Evolutionary conservation across 495 filamentous ascomycete genomes (phyloP).

Genomic region (Tuber indicum): DNA sequence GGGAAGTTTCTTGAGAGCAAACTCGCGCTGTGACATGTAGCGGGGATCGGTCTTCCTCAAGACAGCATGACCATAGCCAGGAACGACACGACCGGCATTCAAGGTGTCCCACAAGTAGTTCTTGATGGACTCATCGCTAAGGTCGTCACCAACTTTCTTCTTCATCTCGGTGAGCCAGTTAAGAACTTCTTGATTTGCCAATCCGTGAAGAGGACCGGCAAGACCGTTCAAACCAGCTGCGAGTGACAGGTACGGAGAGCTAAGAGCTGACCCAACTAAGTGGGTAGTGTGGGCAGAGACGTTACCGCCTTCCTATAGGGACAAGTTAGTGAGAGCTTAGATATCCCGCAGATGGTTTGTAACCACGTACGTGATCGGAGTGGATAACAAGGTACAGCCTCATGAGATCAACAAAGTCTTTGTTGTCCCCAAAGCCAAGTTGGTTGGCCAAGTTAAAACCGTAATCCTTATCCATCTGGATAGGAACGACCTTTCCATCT

Average conservation of each 20-base stretch:
- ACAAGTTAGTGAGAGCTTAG: conserved; percentile 22
- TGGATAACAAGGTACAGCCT: conserved; percentile 98
- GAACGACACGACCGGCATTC: conserved; percentile 90
- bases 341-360: conserved; percentile 1
- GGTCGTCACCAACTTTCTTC: conserved; percentile 83
- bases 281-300: conserved; percentile 97
- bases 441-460: conserved; percentile 97
- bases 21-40: conserved; percentile 94
- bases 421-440: conserved; percentile 90
- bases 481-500: conserved; percentile 91
- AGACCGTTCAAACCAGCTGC: conserved; percentile 95
- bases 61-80: conserved; percentile 96
- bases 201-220: conserved; percentile 94
- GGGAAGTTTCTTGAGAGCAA: conserved; percentile 84
- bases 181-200: conserved; percentile 98
- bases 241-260: conserved; percentile 93
- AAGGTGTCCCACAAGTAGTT: conserved; percentile 97
- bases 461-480: conserved; percentile 98
- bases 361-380: conserved; percentile 65
- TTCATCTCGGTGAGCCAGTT: conserved; percentile 99
- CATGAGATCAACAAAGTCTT: conserved; percentile 96
- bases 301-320: conserved; percentile 74
- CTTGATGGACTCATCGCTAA: conserved; percentile 90
- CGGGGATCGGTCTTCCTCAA: conserved; percentile 99
- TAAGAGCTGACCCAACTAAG: conserved; percentile 91